Percentiles rank a stretch among this genome's conserved stretches.
Conservation (phyloP, 345 rosid genomes). For the Kernera saxatilis region DNA sequence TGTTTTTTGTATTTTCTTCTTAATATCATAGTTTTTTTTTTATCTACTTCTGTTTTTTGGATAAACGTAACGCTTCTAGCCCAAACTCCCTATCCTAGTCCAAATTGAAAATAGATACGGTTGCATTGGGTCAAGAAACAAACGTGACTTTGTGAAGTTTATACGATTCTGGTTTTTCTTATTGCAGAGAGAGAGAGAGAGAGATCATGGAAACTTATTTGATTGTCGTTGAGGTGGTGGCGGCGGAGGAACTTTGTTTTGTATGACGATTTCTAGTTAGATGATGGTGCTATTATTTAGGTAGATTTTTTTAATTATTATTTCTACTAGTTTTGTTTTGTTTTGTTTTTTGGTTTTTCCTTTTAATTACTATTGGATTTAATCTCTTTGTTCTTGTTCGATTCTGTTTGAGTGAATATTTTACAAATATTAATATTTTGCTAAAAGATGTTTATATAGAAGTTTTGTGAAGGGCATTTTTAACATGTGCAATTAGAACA, state of each 20-base stretch:
- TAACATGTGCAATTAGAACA: too few species aligned
- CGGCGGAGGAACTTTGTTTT: background rate
- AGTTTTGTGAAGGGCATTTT: too few species aligned
- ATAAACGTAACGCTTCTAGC: too few species aligned
- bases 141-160: background rate
- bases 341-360: background rate
- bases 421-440: background rate
- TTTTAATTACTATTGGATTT: background rate
- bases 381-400: background rate
- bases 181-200: conserved; percentile 2
- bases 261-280: background rate
- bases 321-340: background rate
- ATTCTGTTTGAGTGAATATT: background rate
- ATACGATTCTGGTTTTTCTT: background rate
- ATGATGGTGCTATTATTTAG: background rate
- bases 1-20: too few species aligned
- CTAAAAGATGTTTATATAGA: too few species aligned
- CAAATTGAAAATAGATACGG: background rate
- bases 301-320: background rate
- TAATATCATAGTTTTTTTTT: too few species aligned
- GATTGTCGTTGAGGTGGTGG: background rate
- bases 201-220: background rate
- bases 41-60: too few species aligned
- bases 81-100: background rate
- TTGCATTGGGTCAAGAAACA: background rate